Conservation (phyloP, 768 basidiomycete genomes). For the Termitomyces sp. region DNA sequence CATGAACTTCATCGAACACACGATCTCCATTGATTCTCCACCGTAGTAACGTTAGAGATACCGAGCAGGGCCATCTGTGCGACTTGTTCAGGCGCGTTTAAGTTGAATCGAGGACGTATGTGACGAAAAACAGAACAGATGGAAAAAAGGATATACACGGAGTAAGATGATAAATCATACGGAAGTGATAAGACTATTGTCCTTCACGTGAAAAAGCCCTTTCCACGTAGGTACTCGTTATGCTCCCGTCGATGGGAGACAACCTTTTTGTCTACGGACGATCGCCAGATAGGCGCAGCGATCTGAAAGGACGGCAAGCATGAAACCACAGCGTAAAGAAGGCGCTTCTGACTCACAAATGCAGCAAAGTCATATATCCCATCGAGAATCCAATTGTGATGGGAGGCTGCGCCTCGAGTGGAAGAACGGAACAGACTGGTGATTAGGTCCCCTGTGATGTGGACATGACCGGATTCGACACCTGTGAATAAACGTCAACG, state of each 20-base stretch:
- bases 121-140: no score
- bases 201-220: constrained; percentile 36
- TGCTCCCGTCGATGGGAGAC: constrained; percentile 45
- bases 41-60: no score
- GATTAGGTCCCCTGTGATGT: constrained; percentile 73
- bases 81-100: no score
- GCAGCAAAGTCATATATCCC: constrained; percentile 40
- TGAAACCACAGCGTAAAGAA: constrained; percentile 2
- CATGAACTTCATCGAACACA: no score
- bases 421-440: constrained; percentile 65
- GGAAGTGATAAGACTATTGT: not conserved
- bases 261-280: constrained; percentile 44
- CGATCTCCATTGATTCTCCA: no score
- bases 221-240: constrained; percentile 34
- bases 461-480: constrained; percentile 62
- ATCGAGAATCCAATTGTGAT: constrained; percentile 60
- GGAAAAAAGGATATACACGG: not conserved
- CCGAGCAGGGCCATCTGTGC: no score
- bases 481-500: constrained; percentile 33
- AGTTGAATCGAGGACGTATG: no score
- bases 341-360: constrained; percentile 31
- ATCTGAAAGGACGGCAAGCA: constrained; percentile 30
- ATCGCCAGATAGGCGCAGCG: constrained; percentile 49
- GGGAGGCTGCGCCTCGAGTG: constrained; percentile 60
- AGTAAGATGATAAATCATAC: not conserved